phyloP scores from a whole-genome alignment of 352 stramenopile genomes.

The Pythium periplocum region DNA sequence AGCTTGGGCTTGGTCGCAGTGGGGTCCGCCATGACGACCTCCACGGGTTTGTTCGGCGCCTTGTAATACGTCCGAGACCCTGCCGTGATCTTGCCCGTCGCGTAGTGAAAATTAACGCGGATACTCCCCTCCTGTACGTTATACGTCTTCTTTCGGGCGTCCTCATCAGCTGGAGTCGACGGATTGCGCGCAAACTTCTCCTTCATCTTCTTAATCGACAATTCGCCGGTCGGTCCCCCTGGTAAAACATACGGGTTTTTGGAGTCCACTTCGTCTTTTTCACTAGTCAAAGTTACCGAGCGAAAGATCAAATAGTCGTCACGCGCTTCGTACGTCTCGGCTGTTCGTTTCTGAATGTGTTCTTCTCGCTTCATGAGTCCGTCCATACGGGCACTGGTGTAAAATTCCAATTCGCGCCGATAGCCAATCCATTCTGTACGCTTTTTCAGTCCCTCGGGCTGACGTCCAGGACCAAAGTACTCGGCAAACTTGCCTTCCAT shows the following conservation, averaged over 20 bases:
- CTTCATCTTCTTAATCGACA: constrained; percentile 92
- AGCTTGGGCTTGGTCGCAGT: constrained; percentile 58
- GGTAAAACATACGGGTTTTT: constrained; percentile 80
- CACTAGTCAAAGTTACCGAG: constrained; percentile 67
- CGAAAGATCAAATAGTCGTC: constrained; percentile 85
- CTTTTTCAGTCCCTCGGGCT: constrained; percentile 69
- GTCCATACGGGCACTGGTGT: constrained; percentile 86
- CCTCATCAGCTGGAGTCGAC: constrained; percentile 44
- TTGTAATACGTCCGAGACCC: constrained; percentile 80
- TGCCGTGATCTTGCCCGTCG: constrained; percentile 88
- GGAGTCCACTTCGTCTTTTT: constrained; percentile 71
- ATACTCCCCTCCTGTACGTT: constrained; percentile 89
- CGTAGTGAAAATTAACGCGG: constrained; percentile 89
- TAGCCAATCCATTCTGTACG: constrained; percentile 86
- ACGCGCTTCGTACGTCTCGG: constrained; percentile 82
- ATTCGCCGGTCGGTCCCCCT: constrained; percentile 58
- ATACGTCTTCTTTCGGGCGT: constrained; percentile 89
- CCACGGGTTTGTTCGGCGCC: constrained; percentile 51
- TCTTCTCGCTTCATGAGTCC: constrained; percentile 84
- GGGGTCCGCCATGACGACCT: constrained; percentile 70
- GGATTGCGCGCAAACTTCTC: constrained; percentile 86
- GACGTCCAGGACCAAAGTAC: constrained; percentile 61
- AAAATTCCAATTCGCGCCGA: constrained; percentile 88
- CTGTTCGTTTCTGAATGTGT: constrained; percentile 82
- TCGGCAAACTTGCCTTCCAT: constrained; percentile 87